These are phyloP conservation scores for Sporothrix curviconia DNA, from an alignment of 2,329 filamentous ascomycete species.

Conservation along the genomic window DNA sequence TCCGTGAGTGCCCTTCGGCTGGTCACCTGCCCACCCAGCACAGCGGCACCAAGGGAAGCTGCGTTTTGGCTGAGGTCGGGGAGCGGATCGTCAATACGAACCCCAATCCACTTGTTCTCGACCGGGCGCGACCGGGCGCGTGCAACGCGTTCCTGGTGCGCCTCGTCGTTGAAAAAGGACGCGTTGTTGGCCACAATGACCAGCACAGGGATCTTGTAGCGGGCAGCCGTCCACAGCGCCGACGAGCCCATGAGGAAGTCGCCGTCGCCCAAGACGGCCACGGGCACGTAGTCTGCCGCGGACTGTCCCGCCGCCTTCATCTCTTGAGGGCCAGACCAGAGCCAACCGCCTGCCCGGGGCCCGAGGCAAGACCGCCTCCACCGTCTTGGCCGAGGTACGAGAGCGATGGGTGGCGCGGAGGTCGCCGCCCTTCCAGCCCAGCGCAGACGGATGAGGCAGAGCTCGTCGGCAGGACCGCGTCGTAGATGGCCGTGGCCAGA, in stretches of 20 bases:
- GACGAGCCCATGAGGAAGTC: conserved; percentile 12
- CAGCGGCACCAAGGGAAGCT: conserved; percentile 1
- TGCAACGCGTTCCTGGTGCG: conserved; percentile 9
- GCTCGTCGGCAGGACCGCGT: not conserved
- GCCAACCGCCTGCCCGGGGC: conserved; percentile 6
- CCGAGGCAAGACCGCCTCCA: conserved; percentile 4
- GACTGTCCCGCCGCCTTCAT: too few relatives aligned
- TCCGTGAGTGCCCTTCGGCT: not conserved
- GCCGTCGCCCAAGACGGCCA: conserved; percentile 12
- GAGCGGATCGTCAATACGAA: conserved; percentile 8
- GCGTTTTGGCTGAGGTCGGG: conserved; percentile 6
- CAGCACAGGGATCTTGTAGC: conserved; percentile 5
- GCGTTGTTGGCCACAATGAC: conserved; percentile 11
- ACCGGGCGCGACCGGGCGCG: not conserved
- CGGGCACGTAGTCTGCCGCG: not conserved
- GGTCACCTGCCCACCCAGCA: conserved; percentile 5
- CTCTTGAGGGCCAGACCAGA: conserved; percentile 5
- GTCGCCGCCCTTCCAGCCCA: conserved; percentile 8
- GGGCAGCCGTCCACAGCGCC: conserved; percentile 7
- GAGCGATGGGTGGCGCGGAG: conserved; percentile 5
- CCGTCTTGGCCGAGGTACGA: conserved; percentile 11
- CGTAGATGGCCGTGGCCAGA: not conserved
- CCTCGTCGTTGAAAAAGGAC: conserved; percentile 14
- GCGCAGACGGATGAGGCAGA: conserved; percentile 9
- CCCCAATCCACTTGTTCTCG: conserved; percentile 8